Percentiles rank a stretch among this genome's conserved stretches.
Evolutionary conservation across 2,329 filamentous ascomycete genomes (phyloP).

Genomic region (Coniochaeta sp.): DNA sequence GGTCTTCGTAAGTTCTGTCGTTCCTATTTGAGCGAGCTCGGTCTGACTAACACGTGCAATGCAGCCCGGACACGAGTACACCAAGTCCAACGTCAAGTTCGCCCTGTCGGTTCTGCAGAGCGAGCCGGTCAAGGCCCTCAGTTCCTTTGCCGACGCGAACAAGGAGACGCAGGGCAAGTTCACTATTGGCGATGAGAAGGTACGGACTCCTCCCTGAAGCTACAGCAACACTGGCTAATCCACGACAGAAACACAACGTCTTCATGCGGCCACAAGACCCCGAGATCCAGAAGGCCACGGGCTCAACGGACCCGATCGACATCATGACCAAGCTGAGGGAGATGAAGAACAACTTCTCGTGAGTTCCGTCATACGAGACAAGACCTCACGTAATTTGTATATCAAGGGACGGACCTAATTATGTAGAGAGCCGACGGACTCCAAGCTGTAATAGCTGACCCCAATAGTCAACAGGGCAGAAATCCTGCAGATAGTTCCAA

Average conservation of each 20-base stretch:
- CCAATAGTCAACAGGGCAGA: too few relatives aligned
- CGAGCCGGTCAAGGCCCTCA: slow-evolving; percentile 68
- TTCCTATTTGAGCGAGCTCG: neutral
- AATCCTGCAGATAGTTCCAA: too few relatives aligned
- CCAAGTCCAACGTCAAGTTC: slow-evolving; percentile 93
- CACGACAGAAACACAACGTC: slow-evolving; percentile 73
- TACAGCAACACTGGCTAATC: neutral
- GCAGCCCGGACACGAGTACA: slow-evolving; percentile 94
- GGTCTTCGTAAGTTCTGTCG: slow-evolving; percentile 69
- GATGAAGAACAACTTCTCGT: slow-evolving; percentile 78
- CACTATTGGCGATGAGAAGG: slow-evolving; percentile 96
- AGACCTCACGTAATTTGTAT: neutral
- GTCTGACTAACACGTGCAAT: neutral
- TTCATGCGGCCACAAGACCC: slow-evolving; percentile 92
- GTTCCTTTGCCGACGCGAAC: slow-evolving; percentile 71
- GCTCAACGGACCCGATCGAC: slow-evolving; percentile 69
- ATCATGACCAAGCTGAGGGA: slow-evolving; percentile 83
- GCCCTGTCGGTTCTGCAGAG: slow-evolving; percentile 67
- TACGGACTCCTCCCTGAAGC: too few relatives aligned
- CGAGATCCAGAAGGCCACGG: slow-evolving; percentile 74
- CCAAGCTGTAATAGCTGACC: slow-evolving; percentile 23
- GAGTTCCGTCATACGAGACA: slow-evolving; percentile 26
- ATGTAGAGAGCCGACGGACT: slow-evolving; percentile 21
- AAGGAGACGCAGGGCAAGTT: slow-evolving; percentile 90
- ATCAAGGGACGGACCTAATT: slow-evolving; percentile 7